Evolutionary conservation across 2,329 filamentous ascomycete genomes (phyloP).

Genomic region (Leptographium radiaticola): DNA sequence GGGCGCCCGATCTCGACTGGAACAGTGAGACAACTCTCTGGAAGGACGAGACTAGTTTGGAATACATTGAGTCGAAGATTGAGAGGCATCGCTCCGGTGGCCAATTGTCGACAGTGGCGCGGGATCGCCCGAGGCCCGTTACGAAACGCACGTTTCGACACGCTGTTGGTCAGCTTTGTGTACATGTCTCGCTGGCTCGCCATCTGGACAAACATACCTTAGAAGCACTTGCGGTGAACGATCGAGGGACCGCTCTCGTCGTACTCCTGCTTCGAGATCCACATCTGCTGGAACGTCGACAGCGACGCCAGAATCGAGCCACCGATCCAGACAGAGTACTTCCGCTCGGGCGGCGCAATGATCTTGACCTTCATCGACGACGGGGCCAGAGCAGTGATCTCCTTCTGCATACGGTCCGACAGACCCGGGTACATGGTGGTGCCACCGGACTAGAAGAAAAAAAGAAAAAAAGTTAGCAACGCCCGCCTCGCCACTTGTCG

Average conservation of each 20-base stretch:
- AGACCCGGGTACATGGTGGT: slow-evolving; percentile 99
- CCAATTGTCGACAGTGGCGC: slow-evolving; percentile 31
- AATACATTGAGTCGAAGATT: slow-evolving; percentile 30
- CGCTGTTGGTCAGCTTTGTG: background rate
- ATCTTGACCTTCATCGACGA: slow-evolving; percentile 99
- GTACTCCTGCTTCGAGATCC: slow-evolving; percentile 99
- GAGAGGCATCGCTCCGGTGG: slow-evolving; percentile 27
- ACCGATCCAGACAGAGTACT: slow-evolving; percentile 99
- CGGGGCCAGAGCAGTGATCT: slow-evolving; percentile 97
- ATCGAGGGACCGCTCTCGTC: slow-evolving; percentile 99
- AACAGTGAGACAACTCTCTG: slow-evolving; percentile 34
- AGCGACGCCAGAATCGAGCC: slow-evolving; percentile 99
- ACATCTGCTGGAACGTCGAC: slow-evolving; percentile 99
- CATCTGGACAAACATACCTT: slow-evolving; percentile 42
- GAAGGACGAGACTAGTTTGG: slow-evolving; percentile 41
- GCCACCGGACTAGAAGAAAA: slow-evolving; percentile 71
- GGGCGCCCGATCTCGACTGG: slow-evolving; percentile 39
- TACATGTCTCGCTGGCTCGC: background rate
- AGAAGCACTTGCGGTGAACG: slow-evolving; percentile 99
- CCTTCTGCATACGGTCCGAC: slow-evolving; percentile 99
- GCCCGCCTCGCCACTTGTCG: background rate
- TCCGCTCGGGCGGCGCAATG: slow-evolving; percentile 98
- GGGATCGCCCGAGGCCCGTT: slow-evolving; percentile 16
- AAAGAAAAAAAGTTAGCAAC: slow-evolving; percentile 18
- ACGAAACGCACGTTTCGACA: background rate